Base-by-base conservation (phyloP, 2,329 filamentous ascomycete genomes). In the Cercospora sp. region DNA sequence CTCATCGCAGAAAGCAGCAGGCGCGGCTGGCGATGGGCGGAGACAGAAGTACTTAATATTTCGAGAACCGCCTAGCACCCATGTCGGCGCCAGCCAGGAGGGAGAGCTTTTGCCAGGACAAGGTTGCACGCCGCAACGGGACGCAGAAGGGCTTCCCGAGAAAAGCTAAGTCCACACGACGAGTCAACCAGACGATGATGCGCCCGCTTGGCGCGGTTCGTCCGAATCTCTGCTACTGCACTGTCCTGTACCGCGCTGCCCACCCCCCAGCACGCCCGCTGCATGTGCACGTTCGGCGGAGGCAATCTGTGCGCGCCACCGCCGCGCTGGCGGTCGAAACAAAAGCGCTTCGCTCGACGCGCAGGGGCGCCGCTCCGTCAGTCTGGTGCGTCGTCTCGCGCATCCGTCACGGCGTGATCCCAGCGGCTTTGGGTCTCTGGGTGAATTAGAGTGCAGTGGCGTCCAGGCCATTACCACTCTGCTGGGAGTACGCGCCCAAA, bases 61-160 rank as follows among this genome's bases (percentile, higher is more conserved):
- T 63, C 40, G 42, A 33, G 28, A 36, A 60, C 31, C 40, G 20
- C 42, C 42, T 31, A 63, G 42, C 42, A 63, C 42, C 60, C 60
- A 63, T 63, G 60, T 48, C 60, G 45, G 42, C 45, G 45, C 40
- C 45, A 53, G 60, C 45, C 60, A 48, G 33, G 45, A 51, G n/a
- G 60, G 42, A 63, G 60, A 60, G 57, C 57, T 60, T 20, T 48
- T 60, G 58, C 42, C 42, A 30, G 60, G 42, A 61, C 59, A 48
- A 61, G 59, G 59, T 61, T 61, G 59, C 33, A 48, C 59, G 59
- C 59, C 36, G 59, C 59, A 60, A 60, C 57, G 30, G 57, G 30
- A 62, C 20, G 36, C 30, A 62, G 40, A 48, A 26, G 30, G 45
- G 36, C 40, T 63, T 53, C 42, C 48, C 42, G 40, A 30, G 31